Evolutionary conservation across 176 grass and related monocot genomes (phyloP).

Genomic region (Oryza meridionalis): DNA sequence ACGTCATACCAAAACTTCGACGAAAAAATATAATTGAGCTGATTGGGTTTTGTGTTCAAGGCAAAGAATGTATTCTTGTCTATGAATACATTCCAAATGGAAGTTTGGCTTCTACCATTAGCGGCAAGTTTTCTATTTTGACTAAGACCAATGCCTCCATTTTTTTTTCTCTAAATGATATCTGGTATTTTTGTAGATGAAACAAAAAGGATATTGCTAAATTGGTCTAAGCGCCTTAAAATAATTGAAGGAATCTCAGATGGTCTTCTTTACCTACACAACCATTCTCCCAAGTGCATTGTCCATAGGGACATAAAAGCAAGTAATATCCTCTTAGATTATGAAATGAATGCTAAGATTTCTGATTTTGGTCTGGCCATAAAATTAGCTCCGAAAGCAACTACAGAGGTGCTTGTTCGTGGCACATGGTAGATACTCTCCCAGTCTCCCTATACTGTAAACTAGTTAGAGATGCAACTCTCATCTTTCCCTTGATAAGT

Average conservation of each 20-base stretch:
- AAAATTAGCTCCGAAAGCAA: slow-evolving; percentile 29
- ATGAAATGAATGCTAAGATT: slow-evolving; percentile 56
- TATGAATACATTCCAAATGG: slow-evolving; percentile 54
- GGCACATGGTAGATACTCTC: slow-evolving; percentile 44
- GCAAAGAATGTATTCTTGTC: slow-evolving; percentile 36
- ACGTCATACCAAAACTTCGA: slow-evolving; percentile 35
- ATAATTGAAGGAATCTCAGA: slow-evolving; percentile 48
- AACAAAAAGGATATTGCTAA: slow-evolving; percentile 7
- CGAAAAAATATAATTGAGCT: slow-evolving; percentile 50
- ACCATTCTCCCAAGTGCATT: slow-evolving; percentile 34
- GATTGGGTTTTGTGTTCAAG: slow-evolving; percentile 44
- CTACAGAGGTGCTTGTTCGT: background rate
- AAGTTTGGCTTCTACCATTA: slow-evolving; percentile 27
- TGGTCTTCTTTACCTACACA: slow-evolving; percentile 49
- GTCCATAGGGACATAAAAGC: slow-evolving; percentile 52
- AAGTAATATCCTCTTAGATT: slow-evolving; percentile 48
- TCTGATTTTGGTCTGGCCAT: slow-evolving; percentile 50
- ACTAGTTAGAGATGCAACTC: background rate
- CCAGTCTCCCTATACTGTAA: background rate
- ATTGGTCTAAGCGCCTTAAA: slow-evolving; percentile 41
- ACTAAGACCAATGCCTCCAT: background rate
- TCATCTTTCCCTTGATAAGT: background rate
- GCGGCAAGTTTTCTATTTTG: background rate
- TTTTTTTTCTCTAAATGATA: background rate
- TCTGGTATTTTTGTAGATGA: background rate